Evolutionary conservation across 2,329 filamentous ascomycete genomes (phyloP), one percentile per base, ranked within the genome.

Genomic region (Davidsoniella eucalypti): DNA sequence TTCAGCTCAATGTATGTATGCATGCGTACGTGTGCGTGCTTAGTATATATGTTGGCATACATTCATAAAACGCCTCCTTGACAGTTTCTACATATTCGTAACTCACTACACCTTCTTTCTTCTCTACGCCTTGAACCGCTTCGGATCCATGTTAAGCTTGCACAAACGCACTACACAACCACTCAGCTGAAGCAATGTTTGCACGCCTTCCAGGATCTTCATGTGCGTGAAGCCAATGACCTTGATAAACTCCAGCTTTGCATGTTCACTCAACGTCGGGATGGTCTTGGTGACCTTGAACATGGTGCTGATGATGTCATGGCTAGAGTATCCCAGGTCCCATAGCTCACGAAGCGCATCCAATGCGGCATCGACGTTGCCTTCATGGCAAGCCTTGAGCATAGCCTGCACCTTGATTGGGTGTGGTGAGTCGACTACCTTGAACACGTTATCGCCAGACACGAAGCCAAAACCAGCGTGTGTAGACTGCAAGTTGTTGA

Each of bases 191-290:
- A 98, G 73, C 55, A 95, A 75, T 6, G 90, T 95, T 67, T 96
- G 90, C 21, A 98, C 86, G 26, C 92, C 92, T 62, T 98, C 92
- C n/a, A 98, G 70, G 51, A 98, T 90, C 64, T 93, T 88, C 92
- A 98, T 98, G 63, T 98, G 92, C 2, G 92, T 94, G 65, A 96
- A 96, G 49, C 92, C 92, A 65, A 98, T 98, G 67, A 95, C 92
- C 68, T 87, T 90, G 68, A 96, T 94, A 59, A 96, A 98, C 63
- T 96, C 90, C 54, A 98, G 71, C 69, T 95, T 95, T 14, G 87
- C 80, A 64, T 96, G 87, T 67, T 98, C 92, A 57, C 87, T 92
- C 51, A 98, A 69, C 1, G 83, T 87, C 2, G 86, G 84, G 53
- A 96, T 87, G 1, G 87, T 93, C 71, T 96, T 98, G 43, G 92